Evolutionary conservation across 2,329 filamentous ascomycete genomes (phyloP).

Genomic region (Dactylonectria macrodidyma): DNA sequence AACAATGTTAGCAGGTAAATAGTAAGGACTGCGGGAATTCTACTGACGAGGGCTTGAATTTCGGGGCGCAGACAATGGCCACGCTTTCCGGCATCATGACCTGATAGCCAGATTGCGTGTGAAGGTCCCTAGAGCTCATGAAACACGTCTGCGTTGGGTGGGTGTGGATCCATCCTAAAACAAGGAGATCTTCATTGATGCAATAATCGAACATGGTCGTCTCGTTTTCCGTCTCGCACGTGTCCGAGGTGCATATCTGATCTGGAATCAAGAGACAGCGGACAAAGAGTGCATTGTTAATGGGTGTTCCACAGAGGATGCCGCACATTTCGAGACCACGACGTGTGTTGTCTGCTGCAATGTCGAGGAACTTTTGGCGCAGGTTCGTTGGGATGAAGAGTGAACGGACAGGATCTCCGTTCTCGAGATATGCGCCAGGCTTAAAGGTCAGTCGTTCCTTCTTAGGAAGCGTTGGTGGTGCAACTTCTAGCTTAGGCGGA

Average conservation of each 20-base stretch:
- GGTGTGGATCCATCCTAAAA: constrained; percentile 98
- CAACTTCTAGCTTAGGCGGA: constrained; percentile 49
- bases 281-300: constrained; percentile 95
- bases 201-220: constrained; percentile 90
- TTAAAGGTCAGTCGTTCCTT: constrained; percentile 75
- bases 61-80: constrained; percentile 95
- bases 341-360: constrained; percentile 83
- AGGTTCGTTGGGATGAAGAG: constrained; percentile 87
- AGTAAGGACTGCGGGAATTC: not conserved
- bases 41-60: constrained; percentile 80
- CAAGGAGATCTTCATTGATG: constrained; percentile 84
- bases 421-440: constrained; percentile 91
- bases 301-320: constrained; percentile 90
- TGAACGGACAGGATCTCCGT: constrained; percentile 87
- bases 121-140: constrained; percentile 93
- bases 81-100: constrained; percentile 97
- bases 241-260: constrained; percentile 91
- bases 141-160: constrained; percentile 98
- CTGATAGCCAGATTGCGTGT: constrained; percentile 95
- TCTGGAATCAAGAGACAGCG: constrained; percentile 91
- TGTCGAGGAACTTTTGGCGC: constrained; percentile 79
- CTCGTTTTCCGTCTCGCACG: constrained; percentile 94
- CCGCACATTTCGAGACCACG: constrained; percentile 94
- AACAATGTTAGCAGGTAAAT: constrained; percentile 22
- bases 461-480: constrained; percentile 53